phyloP scores from a whole-genome alignment of 2,329 filamentous ascomycete species.

The Scopulariopsis brevicaulis region DNA sequence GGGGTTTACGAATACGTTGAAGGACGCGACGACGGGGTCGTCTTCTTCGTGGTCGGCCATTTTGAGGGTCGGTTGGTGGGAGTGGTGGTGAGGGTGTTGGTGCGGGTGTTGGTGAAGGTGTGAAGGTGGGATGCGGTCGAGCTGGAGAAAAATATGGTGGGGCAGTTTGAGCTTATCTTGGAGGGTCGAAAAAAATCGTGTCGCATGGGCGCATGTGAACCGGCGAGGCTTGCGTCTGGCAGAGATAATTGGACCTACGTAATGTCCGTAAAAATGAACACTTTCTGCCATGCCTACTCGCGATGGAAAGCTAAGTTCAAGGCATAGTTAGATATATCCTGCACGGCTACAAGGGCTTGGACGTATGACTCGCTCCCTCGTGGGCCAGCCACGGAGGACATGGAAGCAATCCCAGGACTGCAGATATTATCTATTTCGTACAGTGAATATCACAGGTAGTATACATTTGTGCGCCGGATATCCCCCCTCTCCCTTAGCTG shows the following conservation, averaged over 20 bases:
- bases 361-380: too few relatives aligned
- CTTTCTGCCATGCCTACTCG: background rate
- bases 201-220: background rate
- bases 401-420: background rate
- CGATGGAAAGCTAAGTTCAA: background rate
- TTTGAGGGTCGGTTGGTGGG: background rate
- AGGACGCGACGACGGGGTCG: slow-evolving; percentile 63
- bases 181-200: background rate
- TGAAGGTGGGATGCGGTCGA: background rate
- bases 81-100: background rate
- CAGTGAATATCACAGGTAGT: background rate
- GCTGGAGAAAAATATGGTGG: background rate
- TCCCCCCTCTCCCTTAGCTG: slow-evolving; percentile 17
- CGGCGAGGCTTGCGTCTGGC: too few relatives aligned
- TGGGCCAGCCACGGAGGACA: too few relatives aligned
- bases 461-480: background rate
- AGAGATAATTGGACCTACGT: background rate
- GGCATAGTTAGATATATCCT: background rate
- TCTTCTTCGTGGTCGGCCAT: slow-evolving; percentile 25
- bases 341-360: background rate
- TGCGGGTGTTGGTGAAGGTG: background rate
- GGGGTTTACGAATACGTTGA: slow-evolving; percentile 80
- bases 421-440: background rate
- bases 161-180: background rate
- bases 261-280: background rate